Conservation (phyloP, 305 asterid species). For the Stenogyne calaminthoides region DNA sequence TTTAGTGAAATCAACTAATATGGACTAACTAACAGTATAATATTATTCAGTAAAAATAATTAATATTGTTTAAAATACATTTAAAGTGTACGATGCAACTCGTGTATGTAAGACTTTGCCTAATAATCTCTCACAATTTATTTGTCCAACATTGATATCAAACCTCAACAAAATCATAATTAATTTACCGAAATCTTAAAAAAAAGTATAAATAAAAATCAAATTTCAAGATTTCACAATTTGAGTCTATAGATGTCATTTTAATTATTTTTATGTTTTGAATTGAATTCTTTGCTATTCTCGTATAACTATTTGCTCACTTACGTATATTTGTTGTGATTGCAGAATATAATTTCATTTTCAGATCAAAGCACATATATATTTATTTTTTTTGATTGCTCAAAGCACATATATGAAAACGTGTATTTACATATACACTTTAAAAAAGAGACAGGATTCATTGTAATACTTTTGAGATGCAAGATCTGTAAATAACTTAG, state of each 20-base stretch:
- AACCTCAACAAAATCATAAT: neutral
- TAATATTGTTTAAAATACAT: too few species aligned
- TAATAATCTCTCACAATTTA: too few species aligned
- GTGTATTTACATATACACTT: neutral
- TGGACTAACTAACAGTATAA: too few species aligned
- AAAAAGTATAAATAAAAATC: too few species aligned
- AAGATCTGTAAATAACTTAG: constrained; percentile 25
- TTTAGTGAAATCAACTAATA: too few species aligned
- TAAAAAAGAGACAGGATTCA: neutral
- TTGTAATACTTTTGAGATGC: constrained; percentile 37
- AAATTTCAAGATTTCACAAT: neutral
- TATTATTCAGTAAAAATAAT: too few species aligned
- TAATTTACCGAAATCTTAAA: neutral
- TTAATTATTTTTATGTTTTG: neutral
- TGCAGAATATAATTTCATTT: neutral
- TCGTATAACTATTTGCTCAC: neutral
- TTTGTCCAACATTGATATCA: neutral
- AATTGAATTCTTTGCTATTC: neutral
- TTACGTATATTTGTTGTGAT: neutral
- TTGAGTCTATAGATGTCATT: neutral
- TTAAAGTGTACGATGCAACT: too few species aligned
- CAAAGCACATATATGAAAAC: too few species aligned
- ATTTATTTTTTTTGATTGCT: too few species aligned
- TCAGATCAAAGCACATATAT: neutral
- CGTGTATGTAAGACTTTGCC: too few species aligned